A percentile compares a stretch with the other conserved stretches of the same genome.
These are phyloP conservation scores for Chlorella ohadii DNA, from an alignment of 139 green algal species.

Conservation along the genomic window DNA sequence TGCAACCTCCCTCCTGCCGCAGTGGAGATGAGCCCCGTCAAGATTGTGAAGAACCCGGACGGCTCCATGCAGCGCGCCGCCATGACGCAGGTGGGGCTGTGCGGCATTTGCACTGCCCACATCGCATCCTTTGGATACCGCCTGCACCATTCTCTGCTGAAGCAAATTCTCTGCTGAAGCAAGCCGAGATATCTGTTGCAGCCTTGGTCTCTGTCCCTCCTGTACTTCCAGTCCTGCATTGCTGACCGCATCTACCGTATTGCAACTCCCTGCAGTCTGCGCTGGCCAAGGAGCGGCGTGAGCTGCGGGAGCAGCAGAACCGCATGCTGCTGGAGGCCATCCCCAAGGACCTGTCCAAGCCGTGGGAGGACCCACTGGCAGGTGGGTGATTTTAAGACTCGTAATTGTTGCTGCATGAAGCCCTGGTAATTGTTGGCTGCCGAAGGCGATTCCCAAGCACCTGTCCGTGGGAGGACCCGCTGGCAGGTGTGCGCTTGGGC, in stretches of 20 bases:
- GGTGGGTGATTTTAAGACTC: not conserved
- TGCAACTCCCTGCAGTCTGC: slow-evolving; percentile 62
- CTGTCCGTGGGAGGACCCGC: too few relatives aligned
- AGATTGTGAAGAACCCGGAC: slow-evolving; percentile 99
- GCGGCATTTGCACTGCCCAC: too few relatives aligned
- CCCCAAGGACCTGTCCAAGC: slow-evolving; percentile 91
- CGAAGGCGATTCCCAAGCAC: not conserved
- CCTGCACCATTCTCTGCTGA: too few relatives aligned
- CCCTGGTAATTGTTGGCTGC: too few relatives aligned
- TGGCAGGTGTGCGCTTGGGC: too few relatives aligned
- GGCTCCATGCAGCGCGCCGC: slow-evolving; percentile 95
- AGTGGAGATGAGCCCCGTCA: slow-evolving; percentile 86
- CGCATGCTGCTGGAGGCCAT: slow-evolving; percentile 92
- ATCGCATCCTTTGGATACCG: too few relatives aligned
- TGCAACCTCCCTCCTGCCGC: too few relatives aligned
- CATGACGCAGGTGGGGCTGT: slow-evolving; percentile 91
- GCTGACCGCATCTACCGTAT: not conserved
- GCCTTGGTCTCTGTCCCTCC: too few relatives aligned
- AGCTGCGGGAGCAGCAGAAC: slow-evolving; percentile 97
- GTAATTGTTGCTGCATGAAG: too few relatives aligned
- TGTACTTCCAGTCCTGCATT: too few relatives aligned
- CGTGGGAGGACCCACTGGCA: slow-evolving; percentile 97
- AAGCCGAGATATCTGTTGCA: too few relatives aligned
- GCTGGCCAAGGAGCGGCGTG: slow-evolving; percentile 95
- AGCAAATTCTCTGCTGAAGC: too few relatives aligned